A percentile compares a stretch with the other conserved stretches of the same genome.
Evolutionary conservation across 1,139 yeast genomes (phyloP).

Genomic region (Pichia sp.): DNA sequence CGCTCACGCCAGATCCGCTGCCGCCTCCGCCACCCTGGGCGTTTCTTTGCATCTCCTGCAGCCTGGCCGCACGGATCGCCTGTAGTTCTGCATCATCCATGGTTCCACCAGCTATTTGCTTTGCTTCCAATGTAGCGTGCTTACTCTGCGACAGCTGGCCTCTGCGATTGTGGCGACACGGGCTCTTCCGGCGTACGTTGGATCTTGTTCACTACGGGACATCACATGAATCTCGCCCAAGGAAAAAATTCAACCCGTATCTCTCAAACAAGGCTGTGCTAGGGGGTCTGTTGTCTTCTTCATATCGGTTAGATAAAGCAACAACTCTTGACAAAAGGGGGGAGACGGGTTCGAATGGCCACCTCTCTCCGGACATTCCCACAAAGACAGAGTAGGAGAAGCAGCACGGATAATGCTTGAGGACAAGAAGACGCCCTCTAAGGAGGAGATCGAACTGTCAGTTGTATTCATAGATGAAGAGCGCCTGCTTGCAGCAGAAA

Average conservation of each 20-base stretch:
- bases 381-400: too few species aligned
- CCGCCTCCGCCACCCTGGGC: conserved; percentile 30
- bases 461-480: neutral
- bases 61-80: conserved; percentile 84
- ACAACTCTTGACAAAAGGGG: neutral
- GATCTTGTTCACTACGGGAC: too few species aligned
- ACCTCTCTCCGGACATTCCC: too few species aligned
- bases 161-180: too few species aligned
- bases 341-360: neutral
- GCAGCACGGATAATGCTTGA: neutral
- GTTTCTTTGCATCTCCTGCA: conserved; percentile 70
- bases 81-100: conserved; percentile 80
- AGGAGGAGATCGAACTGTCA: conserved; percentile 9
- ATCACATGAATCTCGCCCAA: neutral
- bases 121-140: too few species aligned
- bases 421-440: neutral
- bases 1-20: neutral
- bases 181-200: too few species aligned
- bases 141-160: too few species aligned
- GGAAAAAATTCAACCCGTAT: neutral
- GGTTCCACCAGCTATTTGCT: neutral
- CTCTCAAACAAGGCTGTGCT: neutral
- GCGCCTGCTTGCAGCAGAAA: neutral
- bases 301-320: neutral
- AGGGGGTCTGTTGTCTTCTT: neutral